phyloP scores from a whole-genome alignment of 768 basidiomycete genomes.

The Kwoniella mangroviensis region DNA sequence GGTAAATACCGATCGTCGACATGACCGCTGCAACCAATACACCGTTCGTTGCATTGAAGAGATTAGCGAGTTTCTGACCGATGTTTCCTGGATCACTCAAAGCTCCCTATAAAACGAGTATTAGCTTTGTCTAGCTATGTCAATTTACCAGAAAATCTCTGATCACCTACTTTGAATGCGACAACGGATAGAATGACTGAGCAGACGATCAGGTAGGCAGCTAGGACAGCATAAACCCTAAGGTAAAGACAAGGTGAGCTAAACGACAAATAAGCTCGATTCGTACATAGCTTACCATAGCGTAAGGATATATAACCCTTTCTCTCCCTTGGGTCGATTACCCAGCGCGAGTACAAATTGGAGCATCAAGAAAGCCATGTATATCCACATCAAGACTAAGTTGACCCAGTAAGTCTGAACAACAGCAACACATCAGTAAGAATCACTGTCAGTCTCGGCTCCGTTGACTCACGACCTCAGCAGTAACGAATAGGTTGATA shows the following conservation, averaged over 20 bases:
- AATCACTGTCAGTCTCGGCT: constrained; percentile 59
- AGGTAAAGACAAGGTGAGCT: neutral
- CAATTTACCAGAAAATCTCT: constrained; percentile 21
- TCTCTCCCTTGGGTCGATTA: constrained; percentile 83
- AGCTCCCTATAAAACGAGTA: constrained; percentile 23
- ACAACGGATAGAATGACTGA: constrained; percentile 44
- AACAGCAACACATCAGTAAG: neutral
- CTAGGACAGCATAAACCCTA: constrained; percentile 84
- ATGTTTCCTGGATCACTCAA: constrained; percentile 39
- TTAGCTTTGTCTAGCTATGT: constrained; percentile 4
- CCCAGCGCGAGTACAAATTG: constrained; percentile 74
- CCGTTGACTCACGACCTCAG: constrained; percentile 66
- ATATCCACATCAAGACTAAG: constrained; percentile 79
- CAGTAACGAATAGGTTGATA: constrained; percentile 73
- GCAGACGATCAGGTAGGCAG: constrained; percentile 71
- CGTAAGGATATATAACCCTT: constrained; percentile 71
- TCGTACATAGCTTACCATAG: constrained; percentile 60
- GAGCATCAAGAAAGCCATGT: constrained; percentile 79
- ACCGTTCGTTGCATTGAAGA: constrained; percentile 78
- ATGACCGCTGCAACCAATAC: constrained; percentile 83
- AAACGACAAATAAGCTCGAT: neutral
- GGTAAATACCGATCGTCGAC: constrained; percentile 91
- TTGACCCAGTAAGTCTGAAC: constrained; percentile 87
- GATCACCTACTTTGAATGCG: constrained; percentile 68
- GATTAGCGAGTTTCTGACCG: constrained; percentile 64